Evolutionary conservation across 257 asterid species (phyloP), one percentile per base, ranked within the genome.

Genomic region (Nicotiana obtusifolia): DNA sequence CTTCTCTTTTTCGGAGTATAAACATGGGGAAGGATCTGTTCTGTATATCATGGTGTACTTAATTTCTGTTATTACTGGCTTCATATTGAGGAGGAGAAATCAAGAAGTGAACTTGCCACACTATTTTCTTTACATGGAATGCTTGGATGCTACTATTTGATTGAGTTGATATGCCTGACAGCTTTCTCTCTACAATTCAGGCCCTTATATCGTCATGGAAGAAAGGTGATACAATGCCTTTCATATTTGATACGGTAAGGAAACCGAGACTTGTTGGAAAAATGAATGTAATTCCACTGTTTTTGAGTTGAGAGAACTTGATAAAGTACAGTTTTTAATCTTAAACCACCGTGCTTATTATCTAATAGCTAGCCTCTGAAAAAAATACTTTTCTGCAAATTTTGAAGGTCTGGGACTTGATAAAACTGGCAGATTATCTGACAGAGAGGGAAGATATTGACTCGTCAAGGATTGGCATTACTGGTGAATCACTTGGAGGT

Each of bases 401-500:
- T 52, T 78, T 81, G 81, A 91, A 95, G 98, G 93, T 85, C 2
- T 95, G 99, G 97, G 97, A 95, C 91, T 87, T 93, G 53, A 86
- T 95, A 85, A 95, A 93, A 87, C 87, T 80, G 33, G 82, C 64
- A 3, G 82, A 80, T 64, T 80, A 80, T 80, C 77, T 80, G 2
- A 44, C 77, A 16, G 52, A 64, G 60, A 80, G 77, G 90, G 93
- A 91, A 82, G 98, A 95, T 78, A 84, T 95, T 28, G 98, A 94
- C 87, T 90, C 91, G 59, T 87, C 88, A 13, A 91, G 90, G 81
- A 90, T 95, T 80, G 99, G 98, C 82, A 92, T 94, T 84, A 92
- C 97, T n/a, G 98, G 98, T 10, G 99, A 94, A 95, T 95, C 98
- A 66, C 97, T 95, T 81, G 98, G 99, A 90, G 99, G 99, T 95